Evolutionary conservation across 176 grass and related monocot species (phyloP).

Genomic region (Rhynchospora breviuscula): DNA sequence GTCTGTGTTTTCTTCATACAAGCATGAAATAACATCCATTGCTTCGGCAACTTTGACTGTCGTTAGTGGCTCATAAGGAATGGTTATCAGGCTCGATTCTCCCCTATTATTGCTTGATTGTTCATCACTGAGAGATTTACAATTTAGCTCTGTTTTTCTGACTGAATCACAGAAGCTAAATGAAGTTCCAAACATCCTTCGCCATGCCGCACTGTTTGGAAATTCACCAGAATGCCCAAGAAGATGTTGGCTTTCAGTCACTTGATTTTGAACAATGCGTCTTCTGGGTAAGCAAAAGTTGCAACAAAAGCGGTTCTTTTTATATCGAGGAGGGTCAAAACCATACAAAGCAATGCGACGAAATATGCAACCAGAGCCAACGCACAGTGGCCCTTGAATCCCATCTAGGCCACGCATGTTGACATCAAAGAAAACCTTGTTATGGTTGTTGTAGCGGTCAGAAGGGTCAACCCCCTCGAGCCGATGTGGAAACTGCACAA

Average conservation of each 20-base stretch:
- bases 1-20: constrained; percentile 16
- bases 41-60: constrained; percentile 7
- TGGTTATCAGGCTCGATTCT: not conserved
- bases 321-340: constrained; percentile 27
- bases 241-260: not conserved
- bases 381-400: constrained; percentile 16
- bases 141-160: not conserved
- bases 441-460: constrained; percentile 24
- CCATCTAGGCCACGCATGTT: constrained; percentile 22
- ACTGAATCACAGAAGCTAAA: constrained; percentile 5
- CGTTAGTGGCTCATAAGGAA: constrained; percentile 17
- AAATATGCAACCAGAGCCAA: constrained; percentile 25
- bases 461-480: constrained; percentile 25
- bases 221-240: not conserved
- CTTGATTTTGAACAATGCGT: not conserved
- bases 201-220: not conserved
- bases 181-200: constrained; percentile 23
- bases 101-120: not conserved
- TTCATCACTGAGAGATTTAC: not conserved
- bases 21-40: constrained; percentile 20
- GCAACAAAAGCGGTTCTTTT: constrained; percentile 6
- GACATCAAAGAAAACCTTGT: constrained; percentile 29
- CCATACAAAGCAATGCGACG: constrained; percentile 24
- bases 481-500: constrained; percentile 23
- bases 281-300: constrained; percentile 10